Evolutionary conservation across 83 land plant genomes (phyloP), one percentile per base, ranked within the genome.

Genomic region (Thuja plicata): DNA sequence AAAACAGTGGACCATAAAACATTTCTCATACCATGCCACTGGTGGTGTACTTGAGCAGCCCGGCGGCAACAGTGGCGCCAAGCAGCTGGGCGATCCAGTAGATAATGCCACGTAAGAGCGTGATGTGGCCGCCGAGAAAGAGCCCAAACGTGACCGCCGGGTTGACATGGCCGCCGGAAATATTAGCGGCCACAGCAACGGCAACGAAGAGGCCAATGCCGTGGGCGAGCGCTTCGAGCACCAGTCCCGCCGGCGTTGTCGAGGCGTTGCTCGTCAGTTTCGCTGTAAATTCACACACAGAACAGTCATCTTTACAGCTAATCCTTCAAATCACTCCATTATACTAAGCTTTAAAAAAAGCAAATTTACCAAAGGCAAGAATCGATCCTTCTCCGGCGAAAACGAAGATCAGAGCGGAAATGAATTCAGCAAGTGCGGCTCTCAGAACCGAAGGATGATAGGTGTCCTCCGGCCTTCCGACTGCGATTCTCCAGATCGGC

Each of bases 361-460:
- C 16, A 30, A 34, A 74, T 9, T 86, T 87, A 92, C 92, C 79
- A 91, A 89, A 95, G n/a, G 98, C 92, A 90, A 96, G 91, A 80
- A 90, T 93, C 66, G 97, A 93, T 52, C 98, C 98, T 82, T 92
- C 89, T 43, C 98, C 98, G 90, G 96, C 94, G 89, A 96, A 95
- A 46, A 95, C 97, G 82, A 96, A 96, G 90, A 96, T 91, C 90
- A 96, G 91, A 50, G 90, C 87, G 74, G 92, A 90, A 85, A 95
- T 88, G 92, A 95, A 95, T 92, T 96, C 98, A 16, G 98, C 98
- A 74, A 96, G 74, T 17, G 94, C 96, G 34, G 95, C 96, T 80
- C 89, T 95, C 66, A 94, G 91, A 21, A 94, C 91, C 21, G 92
- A 92, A 34, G 96, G 93, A 8, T 90, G 91, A 82, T 87, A 76